These are phyloP conservation scores for Plasmodium blacklocki DNA, from an alignment of 169 alveolate genomes.

Conservation along the genomic window DNA sequence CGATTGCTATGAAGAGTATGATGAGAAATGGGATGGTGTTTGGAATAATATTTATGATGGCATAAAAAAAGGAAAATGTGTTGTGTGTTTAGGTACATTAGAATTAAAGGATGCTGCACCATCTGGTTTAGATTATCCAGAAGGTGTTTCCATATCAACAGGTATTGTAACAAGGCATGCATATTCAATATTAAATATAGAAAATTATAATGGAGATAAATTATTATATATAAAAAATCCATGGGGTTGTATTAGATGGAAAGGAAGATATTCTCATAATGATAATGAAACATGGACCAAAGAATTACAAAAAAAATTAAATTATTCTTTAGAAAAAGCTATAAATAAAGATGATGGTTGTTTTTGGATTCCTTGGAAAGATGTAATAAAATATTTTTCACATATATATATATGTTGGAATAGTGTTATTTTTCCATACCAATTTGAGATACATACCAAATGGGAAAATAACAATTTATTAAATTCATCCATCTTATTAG, in stretches of 20 bases:
- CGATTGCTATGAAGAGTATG: constrained; percentile 22
- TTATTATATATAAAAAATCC: constrained; percentile 92
- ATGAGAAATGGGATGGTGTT: constrained; percentile 73
- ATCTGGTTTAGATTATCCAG: constrained; percentile 83
- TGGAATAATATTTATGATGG: constrained; percentile 85
- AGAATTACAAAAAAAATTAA: constrained; percentile 74
- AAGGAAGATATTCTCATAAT: constrained; percentile 86
- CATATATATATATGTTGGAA: constrained; percentile 92
- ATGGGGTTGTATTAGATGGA: constrained; percentile 95
- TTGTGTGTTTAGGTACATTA: constrained; percentile 87
- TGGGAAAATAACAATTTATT: constrained; percentile 84
- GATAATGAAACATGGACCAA: constrained; percentile 83
- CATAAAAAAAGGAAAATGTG: constrained; percentile 85
- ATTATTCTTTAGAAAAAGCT: constrained; percentile 68
- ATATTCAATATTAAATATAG: constrained; percentile 88
- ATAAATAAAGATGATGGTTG: constrained; percentile 86
- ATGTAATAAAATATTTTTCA: constrained; percentile 90
- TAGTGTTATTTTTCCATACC: constrained; percentile 82
- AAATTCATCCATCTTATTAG: constrained; percentile 82
- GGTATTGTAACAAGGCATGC: constrained; percentile 92
- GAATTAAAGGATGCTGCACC: constrained; percentile 85
- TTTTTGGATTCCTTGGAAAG: constrained; percentile 93
- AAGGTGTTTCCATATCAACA: constrained; percentile 86
- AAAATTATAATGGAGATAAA: constrained; percentile 78
- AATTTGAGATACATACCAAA: constrained; percentile 81